Conservation (phyloP, 768 basidiomycete genomes). For the Trametes gibbosa region DNA sequence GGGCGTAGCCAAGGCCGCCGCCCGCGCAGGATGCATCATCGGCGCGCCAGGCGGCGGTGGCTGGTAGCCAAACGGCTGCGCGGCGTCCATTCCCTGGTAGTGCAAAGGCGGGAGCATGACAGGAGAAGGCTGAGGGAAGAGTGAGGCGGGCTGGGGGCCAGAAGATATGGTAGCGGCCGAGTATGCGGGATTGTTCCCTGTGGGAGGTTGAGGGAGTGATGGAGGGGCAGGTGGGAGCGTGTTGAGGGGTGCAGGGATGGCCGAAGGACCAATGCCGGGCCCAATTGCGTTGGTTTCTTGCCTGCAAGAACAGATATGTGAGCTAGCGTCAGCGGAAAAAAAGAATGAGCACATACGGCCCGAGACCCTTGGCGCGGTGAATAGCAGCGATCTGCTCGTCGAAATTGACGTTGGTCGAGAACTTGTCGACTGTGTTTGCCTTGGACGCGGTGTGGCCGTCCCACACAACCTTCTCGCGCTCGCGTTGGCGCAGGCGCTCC, state of each 20-base stretch:
- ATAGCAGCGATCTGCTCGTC: constrained; percentile 98
- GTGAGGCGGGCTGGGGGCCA: constrained; percentile 86
- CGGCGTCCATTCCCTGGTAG: constrained; percentile 75
- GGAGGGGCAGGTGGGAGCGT: constrained; percentile 66
- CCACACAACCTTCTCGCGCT: constrained; percentile 96
- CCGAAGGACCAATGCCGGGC: constrained; percentile 82
- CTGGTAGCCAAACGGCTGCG: constrained; percentile 78
- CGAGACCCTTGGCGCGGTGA: constrained; percentile 88
- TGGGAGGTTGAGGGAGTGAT: constrained; percentile 70
- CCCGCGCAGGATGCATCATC: constrained; percentile 28
- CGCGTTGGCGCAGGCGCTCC: constrained; percentile 75
- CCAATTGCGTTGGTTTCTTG: constrained; percentile 81
- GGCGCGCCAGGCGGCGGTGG: constrained; percentile 46
- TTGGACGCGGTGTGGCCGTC: constrained; percentile 97
- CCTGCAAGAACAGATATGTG: constrained; percentile 31
- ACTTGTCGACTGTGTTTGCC: constrained; percentile 88
- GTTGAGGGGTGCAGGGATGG: constrained; percentile 62
- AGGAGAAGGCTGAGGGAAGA: constrained; percentile 58
- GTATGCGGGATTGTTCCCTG: constrained; percentile 52
- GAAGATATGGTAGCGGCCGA: constrained; percentile 86
- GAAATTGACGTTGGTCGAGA: constrained; percentile 89
- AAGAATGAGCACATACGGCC: constrained; percentile 53
- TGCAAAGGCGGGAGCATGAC: constrained; percentile 85
- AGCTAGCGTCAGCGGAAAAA: constrained; percentile 15
- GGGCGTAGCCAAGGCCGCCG: constrained; percentile 49